phyloP scores from a whole-genome alignment of 2,329 filamentous ascomycete genomes.

The Arthrinium phaeospermum region DNA sequence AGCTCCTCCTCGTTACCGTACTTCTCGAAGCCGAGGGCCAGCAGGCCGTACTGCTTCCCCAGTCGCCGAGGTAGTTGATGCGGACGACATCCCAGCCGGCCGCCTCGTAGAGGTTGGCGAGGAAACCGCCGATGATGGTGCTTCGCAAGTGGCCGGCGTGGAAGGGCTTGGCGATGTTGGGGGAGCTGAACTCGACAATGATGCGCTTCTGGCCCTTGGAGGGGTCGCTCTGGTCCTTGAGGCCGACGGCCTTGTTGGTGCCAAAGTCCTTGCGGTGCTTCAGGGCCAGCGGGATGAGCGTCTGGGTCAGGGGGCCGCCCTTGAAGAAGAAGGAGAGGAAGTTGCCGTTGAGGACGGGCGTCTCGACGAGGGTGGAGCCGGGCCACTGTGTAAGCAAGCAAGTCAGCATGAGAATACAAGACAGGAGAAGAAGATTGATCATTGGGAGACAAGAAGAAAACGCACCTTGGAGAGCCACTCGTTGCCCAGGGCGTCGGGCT shows the following conservation, averaged over 20 bases:
- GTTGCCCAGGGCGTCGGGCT: constrained; percentile 65
- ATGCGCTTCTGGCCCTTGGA: constrained; percentile 53
- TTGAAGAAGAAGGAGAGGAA: constrained; percentile 85
- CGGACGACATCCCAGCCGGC: constrained; percentile 74
- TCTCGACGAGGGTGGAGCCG: constrained; percentile 74
- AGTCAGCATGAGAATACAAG: background rate
- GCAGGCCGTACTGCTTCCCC: constrained; percentile 73
- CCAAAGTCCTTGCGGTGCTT: constrained; percentile 67
- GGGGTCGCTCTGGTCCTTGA: constrained; percentile 54
- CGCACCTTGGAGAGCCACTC: constrained; percentile 67
- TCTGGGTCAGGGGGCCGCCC: constrained; percentile 65
- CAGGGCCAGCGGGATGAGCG: constrained; percentile 74
- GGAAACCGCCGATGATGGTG: constrained; percentile 77
- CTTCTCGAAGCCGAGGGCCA: constrained; percentile 71
- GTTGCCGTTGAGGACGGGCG: constrained; percentile 68
- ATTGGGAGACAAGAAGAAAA: too few species aligned
- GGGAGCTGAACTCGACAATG: constrained; percentile 75
- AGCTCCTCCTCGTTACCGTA: constrained; percentile 72
- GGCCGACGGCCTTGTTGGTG: constrained; percentile 64
- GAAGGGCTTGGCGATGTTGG: constrained; percentile 80
- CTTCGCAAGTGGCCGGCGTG: constrained; percentile 76
- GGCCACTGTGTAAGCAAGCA: constrained; percentile 62
- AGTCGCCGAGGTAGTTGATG: constrained; percentile 81
- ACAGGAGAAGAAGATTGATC: background rate
- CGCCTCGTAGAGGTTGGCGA: constrained; percentile 70